These are phyloP conservation scores for Geotrichum candidum DNA, from an alignment of 1,139 yeast species.

Conservation along the genomic window DNA sequence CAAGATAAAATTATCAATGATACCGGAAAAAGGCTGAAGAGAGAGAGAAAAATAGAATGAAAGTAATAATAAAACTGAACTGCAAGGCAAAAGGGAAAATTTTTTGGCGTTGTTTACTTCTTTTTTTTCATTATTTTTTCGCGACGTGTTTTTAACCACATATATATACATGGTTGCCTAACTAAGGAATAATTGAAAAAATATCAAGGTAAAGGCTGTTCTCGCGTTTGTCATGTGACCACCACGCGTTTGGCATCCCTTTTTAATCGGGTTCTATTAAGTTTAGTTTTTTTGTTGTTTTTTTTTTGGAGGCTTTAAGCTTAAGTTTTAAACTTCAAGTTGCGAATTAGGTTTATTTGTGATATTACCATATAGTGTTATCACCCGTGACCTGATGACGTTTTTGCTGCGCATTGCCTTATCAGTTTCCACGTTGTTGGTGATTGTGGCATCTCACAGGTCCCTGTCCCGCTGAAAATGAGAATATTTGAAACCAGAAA, in stretches of 20 bases:
- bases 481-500: no score
- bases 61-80: background rate
- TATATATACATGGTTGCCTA: background rate
- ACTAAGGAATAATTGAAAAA: background rate
- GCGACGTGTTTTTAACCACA: background rate
- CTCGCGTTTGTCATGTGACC: background rate
- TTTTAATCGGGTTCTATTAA: background rate
- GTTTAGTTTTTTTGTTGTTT: background rate
- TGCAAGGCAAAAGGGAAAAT: background rate
- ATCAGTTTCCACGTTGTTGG: no score
- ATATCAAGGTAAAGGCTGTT: background rate
- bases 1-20: background rate
- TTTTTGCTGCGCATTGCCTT: no score
- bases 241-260: background rate
- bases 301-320: no score
- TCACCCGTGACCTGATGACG: no score
- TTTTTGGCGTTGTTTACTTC: background rate
- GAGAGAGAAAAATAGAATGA: background rate
- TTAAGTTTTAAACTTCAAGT: background rate
- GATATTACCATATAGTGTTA: background rate
- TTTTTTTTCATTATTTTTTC: background rate
- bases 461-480: no score
- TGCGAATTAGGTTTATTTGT: background rate
- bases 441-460: no score
- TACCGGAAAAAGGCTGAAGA: background rate